Percentiles rank a stretch among this genome's conserved stretches.
phyloP scores from a whole-genome alignment of 208 protist genomes.

The Borovskyia barvae region DNA sequence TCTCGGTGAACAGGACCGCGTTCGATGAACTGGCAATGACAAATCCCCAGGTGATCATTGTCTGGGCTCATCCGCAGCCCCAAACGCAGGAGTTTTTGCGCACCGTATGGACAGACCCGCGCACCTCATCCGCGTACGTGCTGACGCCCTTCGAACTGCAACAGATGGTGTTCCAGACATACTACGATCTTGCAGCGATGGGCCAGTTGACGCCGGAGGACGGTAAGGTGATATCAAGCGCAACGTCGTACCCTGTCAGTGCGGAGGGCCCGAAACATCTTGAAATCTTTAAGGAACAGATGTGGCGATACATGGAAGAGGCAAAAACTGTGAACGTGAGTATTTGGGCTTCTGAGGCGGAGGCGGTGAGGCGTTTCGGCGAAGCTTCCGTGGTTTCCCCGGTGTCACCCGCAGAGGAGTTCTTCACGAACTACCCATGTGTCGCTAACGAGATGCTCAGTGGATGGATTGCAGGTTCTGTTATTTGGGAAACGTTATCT shows the following conservation, averaged over 20 bases:
- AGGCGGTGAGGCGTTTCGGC: neutral
- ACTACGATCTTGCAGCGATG: neutral
- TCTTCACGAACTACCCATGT: too few relatives aligned
- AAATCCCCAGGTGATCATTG: constrained; percentile 41
- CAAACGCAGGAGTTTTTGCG: constrained; percentile 31
- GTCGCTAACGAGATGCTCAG: too few relatives aligned
- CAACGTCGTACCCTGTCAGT: constrained; percentile 24
- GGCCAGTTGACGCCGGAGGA: neutral
- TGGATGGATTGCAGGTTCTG: too few relatives aligned
- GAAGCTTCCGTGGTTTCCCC: neutral
- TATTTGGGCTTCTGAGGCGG: neutral
- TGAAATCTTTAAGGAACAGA: constrained; percentile 32
- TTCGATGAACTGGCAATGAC: constrained; percentile 36
- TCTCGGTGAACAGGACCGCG: constrained; percentile 7
- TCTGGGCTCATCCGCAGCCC: constrained; percentile 16
- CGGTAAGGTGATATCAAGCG: constrained; percentile 33
- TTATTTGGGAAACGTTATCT: too few relatives aligned
- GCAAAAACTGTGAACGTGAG: neutral
- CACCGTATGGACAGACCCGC: constrained; percentile 15
- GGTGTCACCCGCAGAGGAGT: too few relatives aligned
- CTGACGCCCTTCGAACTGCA: constrained; percentile 19
- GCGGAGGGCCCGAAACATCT: constrained; percentile 30
- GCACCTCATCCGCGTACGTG: constrained; percentile 24
- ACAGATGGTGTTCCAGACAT: constrained; percentile 16
- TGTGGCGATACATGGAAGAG: constrained; percentile 5